These are phyloP conservation scores for Arachnomyces sp. DNA, from an alignment of 2,329 filamentous ascomycete genomes.

Conservation along the genomic window DNA sequence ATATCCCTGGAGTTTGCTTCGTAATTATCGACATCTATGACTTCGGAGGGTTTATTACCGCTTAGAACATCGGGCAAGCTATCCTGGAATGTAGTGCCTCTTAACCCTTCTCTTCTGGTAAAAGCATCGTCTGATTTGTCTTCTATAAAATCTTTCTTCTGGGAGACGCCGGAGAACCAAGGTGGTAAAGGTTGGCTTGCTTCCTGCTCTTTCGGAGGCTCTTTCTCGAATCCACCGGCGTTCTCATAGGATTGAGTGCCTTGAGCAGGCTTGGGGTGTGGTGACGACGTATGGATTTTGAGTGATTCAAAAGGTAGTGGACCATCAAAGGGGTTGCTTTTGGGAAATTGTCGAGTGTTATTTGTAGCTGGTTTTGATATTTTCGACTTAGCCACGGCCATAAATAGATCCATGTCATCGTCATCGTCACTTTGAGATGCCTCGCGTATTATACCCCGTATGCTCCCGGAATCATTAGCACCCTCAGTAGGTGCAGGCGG, in stretches of 20 bases:
- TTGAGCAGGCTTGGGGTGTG: conserved; percentile 27
- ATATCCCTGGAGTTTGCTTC: background rate
- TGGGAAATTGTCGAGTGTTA: conserved; percentile 36
- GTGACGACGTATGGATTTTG: conserved; percentile 57
- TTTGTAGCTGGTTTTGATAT: conserved; percentile 43
- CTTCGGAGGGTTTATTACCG: conserved; percentile 5
- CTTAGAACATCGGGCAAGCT: conserved; percentile 3
- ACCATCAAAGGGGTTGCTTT: conserved; percentile 61
- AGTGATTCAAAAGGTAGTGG: conserved; percentile 82
- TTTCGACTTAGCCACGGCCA: conserved; percentile 64
- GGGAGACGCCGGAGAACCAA: conserved; percentile 37
- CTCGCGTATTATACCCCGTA: conserved; percentile 10
- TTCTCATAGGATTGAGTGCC: conserved; percentile 45
- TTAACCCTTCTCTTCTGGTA: conserved; percentile 15
- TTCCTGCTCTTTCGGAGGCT: conserved; percentile 22
- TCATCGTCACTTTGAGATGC: conserved; percentile 47
- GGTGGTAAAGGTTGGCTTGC: conserved; percentile 34
- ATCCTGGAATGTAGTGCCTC: conserved; percentile 5
- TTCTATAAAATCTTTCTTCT: conserved; percentile 25
- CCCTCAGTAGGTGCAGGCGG: too few species aligned
- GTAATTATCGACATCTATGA: conserved; percentile 11
- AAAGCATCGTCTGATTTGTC: conserved; percentile 21
- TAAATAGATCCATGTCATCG: conserved; percentile 67
- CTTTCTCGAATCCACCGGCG: conserved; percentile 58
- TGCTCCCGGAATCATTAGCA: conserved; percentile 25